These are phyloP conservation scores for Neophaeococcomyces aloes DNA, from an alignment of 2,329 filamentous ascomycete species.

Conservation along the genomic window DNA sequence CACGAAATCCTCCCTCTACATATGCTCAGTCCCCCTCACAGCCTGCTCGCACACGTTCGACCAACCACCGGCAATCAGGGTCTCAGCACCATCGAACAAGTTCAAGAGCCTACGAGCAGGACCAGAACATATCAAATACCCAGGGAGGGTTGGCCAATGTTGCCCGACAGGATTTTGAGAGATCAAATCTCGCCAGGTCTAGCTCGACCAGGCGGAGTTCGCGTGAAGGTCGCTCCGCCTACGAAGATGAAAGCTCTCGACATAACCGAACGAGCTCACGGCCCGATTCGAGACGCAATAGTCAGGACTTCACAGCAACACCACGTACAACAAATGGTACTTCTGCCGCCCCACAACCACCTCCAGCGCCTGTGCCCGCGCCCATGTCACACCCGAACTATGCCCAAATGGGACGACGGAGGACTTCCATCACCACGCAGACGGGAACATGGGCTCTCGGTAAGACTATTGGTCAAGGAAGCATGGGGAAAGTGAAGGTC, in stretches of 20 bases:
- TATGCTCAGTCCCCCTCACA: slow-evolving; percentile 32
- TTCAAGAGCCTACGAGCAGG: slow-evolving; percentile 31
- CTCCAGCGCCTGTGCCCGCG: slow-evolving; percentile 35
- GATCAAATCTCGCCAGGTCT: slow-evolving; percentile 53
- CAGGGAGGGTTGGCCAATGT: slow-evolving; percentile 42
- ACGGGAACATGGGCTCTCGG: slow-evolving; percentile 91
- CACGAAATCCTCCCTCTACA: slow-evolving; percentile 35
- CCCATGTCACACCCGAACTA: slow-evolving; percentile 30
- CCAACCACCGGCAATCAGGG: slow-evolving; percentile 32
- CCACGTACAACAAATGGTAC: slow-evolving; percentile 45
- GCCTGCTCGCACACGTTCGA: slow-evolving; percentile 38
- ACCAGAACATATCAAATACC: slow-evolving; percentile 37
- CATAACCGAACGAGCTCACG: slow-evolving; percentile 32
- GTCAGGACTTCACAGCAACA: slow-evolving; percentile 37
- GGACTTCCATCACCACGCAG: slow-evolving; percentile 78
- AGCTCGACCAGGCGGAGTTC: slow-evolving; percentile 51
- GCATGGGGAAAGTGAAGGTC: slow-evolving; percentile 98
- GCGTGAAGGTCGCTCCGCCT: slow-evolving; percentile 45
- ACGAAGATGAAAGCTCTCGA: slow-evolving; percentile 47
- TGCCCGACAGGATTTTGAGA: slow-evolving; percentile 63
- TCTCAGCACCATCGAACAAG: slow-evolving; percentile 28
- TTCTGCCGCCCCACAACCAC: slow-evolving; percentile 38
- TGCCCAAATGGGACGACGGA: slow-evolving; percentile 37
- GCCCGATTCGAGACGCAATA: slow-evolving; percentile 33
- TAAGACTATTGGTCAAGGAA: slow-evolving; percentile 93